A percentile compares a stretch with the other conserved stretches of the same genome.
These are phyloP conservation scores for Blumeria graminis DNA, from an alignment of 2,329 filamentous ascomycete genomes.

Conservation along the genomic window DNA sequence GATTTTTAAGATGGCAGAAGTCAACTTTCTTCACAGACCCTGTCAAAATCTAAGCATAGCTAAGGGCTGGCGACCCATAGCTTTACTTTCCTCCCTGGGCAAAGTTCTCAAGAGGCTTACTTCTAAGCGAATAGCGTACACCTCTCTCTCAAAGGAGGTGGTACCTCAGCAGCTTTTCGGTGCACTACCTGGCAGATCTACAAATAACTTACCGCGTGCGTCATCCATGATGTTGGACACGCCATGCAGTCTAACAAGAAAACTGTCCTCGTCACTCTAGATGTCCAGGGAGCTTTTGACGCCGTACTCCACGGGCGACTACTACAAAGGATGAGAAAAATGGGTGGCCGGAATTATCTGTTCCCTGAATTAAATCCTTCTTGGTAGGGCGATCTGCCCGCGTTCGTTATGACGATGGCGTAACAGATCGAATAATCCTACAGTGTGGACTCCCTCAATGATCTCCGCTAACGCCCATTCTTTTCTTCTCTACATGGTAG, in stretches of 20 bases:
- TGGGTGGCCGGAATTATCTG: not conserved
- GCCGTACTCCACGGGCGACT: not conserved
- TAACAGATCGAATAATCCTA: not conserved
- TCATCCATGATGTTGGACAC: not conserved
- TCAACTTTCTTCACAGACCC: not conserved
- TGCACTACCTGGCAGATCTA: not conserved
- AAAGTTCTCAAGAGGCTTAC: not conserved
- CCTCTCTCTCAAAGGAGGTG: not conserved
- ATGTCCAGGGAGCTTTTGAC: not conserved
- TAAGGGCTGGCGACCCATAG: not conserved
- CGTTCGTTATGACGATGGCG: too few species aligned
- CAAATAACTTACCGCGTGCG: not conserved
- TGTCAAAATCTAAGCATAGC: not conserved
- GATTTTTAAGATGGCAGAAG: not conserved
- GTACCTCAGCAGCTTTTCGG: not conserved
- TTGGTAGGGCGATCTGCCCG: not conserved
- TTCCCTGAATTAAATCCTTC: not conserved
- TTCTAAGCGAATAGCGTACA: not conserved
- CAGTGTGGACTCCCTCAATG: not conserved
- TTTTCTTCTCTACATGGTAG: not conserved
- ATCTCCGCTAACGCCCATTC: not conserved
- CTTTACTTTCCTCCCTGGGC: not conserved
- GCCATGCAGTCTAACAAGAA: not conserved
- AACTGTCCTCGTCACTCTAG: not conserved
- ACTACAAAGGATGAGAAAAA: not conserved